These are phyloP conservation scores for Dichomitus squalens DNA, from an alignment of 1,284 basidiomycete genomes.

Conservation along the genomic window DNA sequence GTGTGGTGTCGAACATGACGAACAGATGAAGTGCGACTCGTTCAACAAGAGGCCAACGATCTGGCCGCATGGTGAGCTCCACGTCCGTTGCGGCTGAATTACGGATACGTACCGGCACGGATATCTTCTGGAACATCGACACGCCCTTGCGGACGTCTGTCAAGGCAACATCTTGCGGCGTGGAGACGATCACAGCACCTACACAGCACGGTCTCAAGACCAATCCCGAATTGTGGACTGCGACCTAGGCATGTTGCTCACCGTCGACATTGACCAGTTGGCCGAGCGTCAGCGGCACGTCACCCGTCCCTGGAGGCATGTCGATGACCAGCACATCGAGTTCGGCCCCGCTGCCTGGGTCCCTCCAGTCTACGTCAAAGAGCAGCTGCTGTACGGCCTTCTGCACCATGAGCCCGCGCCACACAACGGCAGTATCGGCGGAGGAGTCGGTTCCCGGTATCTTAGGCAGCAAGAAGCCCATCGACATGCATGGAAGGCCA, in stretches of 20 bases:
- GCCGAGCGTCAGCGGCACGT: conserved; percentile 91
- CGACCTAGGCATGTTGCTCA: conserved; percentile 34
- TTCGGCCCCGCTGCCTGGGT: conserved; percentile 38
- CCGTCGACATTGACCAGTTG: conserved; percentile 91
- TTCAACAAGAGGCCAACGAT: conserved; percentile 91
- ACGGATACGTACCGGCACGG: conserved; percentile 70
- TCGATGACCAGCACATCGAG: conserved; percentile 93
- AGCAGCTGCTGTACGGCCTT: conserved; percentile 97
- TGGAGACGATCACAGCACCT: conserved; percentile 93
- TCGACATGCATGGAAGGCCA: conserved; percentile 94
- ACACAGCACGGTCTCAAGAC: background rate
- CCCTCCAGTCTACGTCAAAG: conserved; percentile 95
- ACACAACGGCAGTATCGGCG: conserved; percentile 83
- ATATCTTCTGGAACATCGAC: conserved; percentile 90
- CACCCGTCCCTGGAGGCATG: conserved; percentile 97
- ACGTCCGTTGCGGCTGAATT: background rate
- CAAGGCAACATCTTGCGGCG: conserved; percentile 94
- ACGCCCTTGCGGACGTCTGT: conserved; percentile 94
- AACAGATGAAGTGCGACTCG: conserved; percentile 88
- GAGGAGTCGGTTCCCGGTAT: conserved; percentile 43
- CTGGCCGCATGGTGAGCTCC: conserved; percentile 41
- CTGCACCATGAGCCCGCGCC: conserved; percentile 98
- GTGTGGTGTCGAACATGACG: conserved; percentile 71
- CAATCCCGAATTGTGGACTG: background rate
- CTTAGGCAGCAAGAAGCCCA: conserved; percentile 83